Evolutionary conservation across 345 rosid species (phyloP), one percentile per base, ranked within the genome.

Genomic region (Geranium brycei): DNA sequence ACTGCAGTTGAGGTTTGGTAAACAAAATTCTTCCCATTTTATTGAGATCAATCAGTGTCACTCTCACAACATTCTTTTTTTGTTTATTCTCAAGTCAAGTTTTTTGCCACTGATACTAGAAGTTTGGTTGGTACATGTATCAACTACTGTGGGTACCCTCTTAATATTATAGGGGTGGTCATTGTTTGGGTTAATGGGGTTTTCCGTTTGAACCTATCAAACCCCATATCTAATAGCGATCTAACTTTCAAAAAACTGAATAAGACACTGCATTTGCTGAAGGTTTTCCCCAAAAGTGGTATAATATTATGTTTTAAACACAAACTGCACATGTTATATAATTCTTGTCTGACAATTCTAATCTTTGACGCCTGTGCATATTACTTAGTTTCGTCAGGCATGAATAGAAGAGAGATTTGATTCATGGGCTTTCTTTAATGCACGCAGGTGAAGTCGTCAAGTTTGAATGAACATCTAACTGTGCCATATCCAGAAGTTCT

Each of bases 401-500:
- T 6, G 53, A 13, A 6, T 47, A 47, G 7, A 13, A 31, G 17
- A 0, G 4, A 58, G 47, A 35, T 51, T 51, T 15, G 38, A 2
- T 57, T 31, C 58, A 31, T 68, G 17, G 19, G 64, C 38, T 66
- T 32, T 63, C 62, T 59, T 66, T 64, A 16, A 64, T 55, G 68
- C 23, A 73, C 73, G 80, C 75, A 72, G 69, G 62, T 70, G 65
- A 85, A 76, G 82, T 71, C 85, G 61, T 70, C 78, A 53, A 74
- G 69, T 31, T 58, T 67, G 61, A 72, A 72, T 51, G 82, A 82
- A 35, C 67, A 74, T 8, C 53, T 62, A 17, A 69, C 83, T 63
- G 74, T 77, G 55, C 63, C 56, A 61, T 68, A 59, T 72, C 89
- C 88, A 10, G 95, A 92, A 75, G 82, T 81, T 62, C 74, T 87